Evolutionary conservation across 352 stramenopile genomes (phyloP).

Genomic region (Phytopythium kandeliae): DNA sequence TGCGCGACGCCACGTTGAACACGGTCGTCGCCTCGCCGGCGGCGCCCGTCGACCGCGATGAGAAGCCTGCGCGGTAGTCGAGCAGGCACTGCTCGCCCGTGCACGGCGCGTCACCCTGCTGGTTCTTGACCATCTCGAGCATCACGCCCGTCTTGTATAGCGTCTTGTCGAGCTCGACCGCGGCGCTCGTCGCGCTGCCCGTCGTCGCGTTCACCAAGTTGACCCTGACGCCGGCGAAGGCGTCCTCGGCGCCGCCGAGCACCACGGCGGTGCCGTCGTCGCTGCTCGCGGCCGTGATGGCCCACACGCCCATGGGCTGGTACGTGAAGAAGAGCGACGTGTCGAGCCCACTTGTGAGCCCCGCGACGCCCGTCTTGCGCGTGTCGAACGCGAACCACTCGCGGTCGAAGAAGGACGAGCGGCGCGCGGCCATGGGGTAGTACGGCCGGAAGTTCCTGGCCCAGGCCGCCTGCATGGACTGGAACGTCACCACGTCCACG

Average conservation of each 20-base stretch:
- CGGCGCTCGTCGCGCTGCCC: slow-evolving; percentile 13
- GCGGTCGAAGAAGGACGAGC: slow-evolving; percentile 64
- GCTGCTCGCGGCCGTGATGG: slow-evolving; percentile 18
- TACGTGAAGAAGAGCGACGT: slow-evolving; percentile 40
- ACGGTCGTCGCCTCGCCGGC: slow-evolving; percentile 13
- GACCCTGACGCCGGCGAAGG: slow-evolving; percentile 16
- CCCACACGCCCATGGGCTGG: slow-evolving; percentile 52
- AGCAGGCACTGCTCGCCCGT: slow-evolving; percentile 30
- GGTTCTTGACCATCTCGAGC: slow-evolving; percentile 4
- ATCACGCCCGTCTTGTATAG: slow-evolving; percentile 4
- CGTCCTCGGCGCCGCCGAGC: slow-evolving; percentile 12
- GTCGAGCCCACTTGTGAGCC: slow-evolving; percentile 15
- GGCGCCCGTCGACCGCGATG: slow-evolving; percentile 10
- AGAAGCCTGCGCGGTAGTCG: slow-evolving; percentile 33
- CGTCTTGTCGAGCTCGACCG: slow-evolving; percentile 16
- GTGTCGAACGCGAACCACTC: slow-evolving; percentile 57
- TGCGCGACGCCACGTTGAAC: slow-evolving; percentile 74
- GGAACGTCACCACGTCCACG: slow-evolving; percentile 27
- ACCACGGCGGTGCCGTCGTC: slow-evolving; percentile 15
- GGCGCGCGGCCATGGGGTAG: slow-evolving; percentile 47
- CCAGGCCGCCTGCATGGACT: slow-evolving; percentile 44
- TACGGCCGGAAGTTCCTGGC: slow-evolving; percentile 56
- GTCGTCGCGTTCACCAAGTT: slow-evolving; percentile 10
- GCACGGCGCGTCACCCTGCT: slow-evolving; percentile 17
- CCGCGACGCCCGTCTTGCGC: slow-evolving; percentile 20